Base-by-base conservation (phyloP, 192 early-diverging fungal species). In the Entomortierella parvispora region DNA sequence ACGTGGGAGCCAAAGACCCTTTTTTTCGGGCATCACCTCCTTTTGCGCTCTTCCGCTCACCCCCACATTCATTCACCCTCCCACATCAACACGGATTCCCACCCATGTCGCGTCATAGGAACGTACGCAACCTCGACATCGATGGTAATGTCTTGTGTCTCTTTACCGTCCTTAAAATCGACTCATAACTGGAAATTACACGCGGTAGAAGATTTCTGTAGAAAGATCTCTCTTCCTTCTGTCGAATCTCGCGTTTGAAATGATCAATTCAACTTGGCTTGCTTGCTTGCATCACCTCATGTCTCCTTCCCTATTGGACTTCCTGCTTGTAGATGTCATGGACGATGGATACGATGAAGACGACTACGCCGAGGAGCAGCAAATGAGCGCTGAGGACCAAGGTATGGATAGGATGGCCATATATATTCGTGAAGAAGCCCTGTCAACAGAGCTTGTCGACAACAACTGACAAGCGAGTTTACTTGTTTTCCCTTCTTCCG, bases 61-160 rank as follows among this genome's bases (percentile, higher is more conserved):
- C 28, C 50, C 15, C 61, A 44, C 57, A 10, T 61, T 43, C 47
- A n/a, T n/a, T 12, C 18, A 6, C 33, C 49, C 18, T 3, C 0
- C 10, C 6, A 14, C 17, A 3, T 22, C 28, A 15, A 54, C 18
- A n/a, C 23, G 32, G n/a, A 55, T 4, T 22, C 25, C 37, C 26
- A 59, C 57, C 40, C 29, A 87, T 87, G 86, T 86, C 85, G 48
- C 82, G 84, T 49, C 86, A 85, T 56, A 76, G 85, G 57, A 80
- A 60, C 18, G 75, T 87, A 54, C 59, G 84, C 68, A 87, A 84
- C 58, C 28, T 86, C 34, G 83, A 83, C 43, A 58, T 86, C 25
- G 82, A 84, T 50, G 84, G 83, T 86, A 87, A 71, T 37, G 26
- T 18, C 18, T 50, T n/a, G 28, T 49, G 20, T 12, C n/a, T n/a